Base-by-base conservation (phyloP, 306 rosid genomes). In the Quercus mongolica region DNA sequence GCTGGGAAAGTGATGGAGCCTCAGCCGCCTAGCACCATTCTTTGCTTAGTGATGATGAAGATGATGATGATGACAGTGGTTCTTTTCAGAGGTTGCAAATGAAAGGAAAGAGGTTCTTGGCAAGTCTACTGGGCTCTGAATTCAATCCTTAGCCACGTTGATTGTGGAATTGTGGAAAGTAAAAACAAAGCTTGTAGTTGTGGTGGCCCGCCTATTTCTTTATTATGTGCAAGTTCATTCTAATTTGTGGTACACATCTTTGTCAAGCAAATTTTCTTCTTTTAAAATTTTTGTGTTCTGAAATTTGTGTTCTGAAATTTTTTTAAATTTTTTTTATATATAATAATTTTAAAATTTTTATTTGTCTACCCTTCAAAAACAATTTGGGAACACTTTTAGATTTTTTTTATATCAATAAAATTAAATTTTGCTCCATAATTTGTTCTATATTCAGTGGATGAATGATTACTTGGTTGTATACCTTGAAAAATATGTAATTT, bases 161-260 rank as follows among this genome's bases (percentile, higher is more conserved):
- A 80, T 57, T 68, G 79, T 74, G 46, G 41, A 17, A 57, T 61
- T 65, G 46, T 69, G 69, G 56, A 56, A 44, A 56, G 80, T 77
- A 75, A 25, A 25, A 25, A 77, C 44, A 44, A 74, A 49, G 59
- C 57, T 51, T 55, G 78, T 59, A 52, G 51, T 44, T 44, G 13
- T 44, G 57, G 69, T 63, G 59, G 28, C 20, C 58, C n/a, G 41
- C 20, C 51, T 19, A 10, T 46, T 23, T 41, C 52, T 15, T 68
- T 33, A 10, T 57, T n/a, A 56, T 28, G 56, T 33, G 74, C 10
- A 10, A 17, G 52, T 14, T 21, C 18, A 13, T 49, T 71, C 20
- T 46, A 12, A 41, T n/a, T 19, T 71, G 74, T 21, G 31, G 56
- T 21, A n/a, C 26, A n/a, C 56, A 44, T 20, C 56, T 69, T 20